Evolutionary conservation across 495 filamentous ascomycete genomes (phyloP).

Genomic region (Lasiosphaeris hirsuta): DNA sequence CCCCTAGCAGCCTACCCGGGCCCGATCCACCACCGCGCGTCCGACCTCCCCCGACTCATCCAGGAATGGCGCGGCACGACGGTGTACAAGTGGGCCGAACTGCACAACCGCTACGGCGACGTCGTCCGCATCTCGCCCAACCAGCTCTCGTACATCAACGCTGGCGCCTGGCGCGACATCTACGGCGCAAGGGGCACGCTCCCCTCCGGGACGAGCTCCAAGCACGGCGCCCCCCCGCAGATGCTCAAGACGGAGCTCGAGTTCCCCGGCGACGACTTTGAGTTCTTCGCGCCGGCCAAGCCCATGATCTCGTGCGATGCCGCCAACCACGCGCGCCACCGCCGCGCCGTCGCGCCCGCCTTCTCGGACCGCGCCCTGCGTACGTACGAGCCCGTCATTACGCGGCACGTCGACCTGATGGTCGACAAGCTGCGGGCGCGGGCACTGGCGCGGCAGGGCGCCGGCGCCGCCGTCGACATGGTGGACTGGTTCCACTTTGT

Average conservation of each 20-base stretch:
- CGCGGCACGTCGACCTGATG: not conserved
- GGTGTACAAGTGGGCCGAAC: conserved; percentile 11
- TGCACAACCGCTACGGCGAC: conserved; percentile 22
- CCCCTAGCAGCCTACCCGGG: conserved; percentile 50
- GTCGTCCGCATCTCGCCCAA: conserved; percentile 24
- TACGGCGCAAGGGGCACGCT: conserved; percentile 15
- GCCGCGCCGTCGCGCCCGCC: conserved; percentile 8
- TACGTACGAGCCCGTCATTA: conserved; percentile 5
- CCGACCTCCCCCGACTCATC: conserved; percentile 10
- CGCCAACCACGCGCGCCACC: conserved; percentile 11
- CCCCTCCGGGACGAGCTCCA: not conserved
- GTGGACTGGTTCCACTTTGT: conserved; percentile 53
- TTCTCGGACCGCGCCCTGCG: conserved; percentile 10
- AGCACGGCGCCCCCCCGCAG: not conserved
- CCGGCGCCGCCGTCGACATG: conserved; percentile 33
- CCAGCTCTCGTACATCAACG: conserved; percentile 22
- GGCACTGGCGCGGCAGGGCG: not conserved
- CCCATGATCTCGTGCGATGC: conserved; percentile 19
- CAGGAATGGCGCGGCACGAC: conserved; percentile 17
- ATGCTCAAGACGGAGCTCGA: conserved; percentile 16
- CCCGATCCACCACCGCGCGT: conserved; percentile 29
- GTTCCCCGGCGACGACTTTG: conserved; percentile 17
- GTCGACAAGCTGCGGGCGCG: conserved; percentile 2
- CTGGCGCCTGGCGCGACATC: conserved; percentile 23
- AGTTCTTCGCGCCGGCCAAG: conserved; percentile 17